phyloP scores from a whole-genome alignment of 2,329 filamentous ascomycete genomes.

The Alternaria tenuissima region DNA sequence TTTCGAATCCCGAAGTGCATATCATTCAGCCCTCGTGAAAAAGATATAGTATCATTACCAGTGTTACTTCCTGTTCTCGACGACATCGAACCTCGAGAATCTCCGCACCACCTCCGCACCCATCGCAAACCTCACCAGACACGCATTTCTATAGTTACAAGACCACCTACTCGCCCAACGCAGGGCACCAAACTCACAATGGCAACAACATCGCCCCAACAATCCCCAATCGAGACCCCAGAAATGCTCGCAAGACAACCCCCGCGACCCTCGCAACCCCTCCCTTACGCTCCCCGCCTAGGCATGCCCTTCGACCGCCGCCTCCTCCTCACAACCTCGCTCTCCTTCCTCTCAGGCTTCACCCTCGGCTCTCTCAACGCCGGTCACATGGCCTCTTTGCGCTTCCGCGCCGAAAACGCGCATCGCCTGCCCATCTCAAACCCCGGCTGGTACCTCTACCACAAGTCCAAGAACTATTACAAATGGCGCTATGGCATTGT shows the following conservation, averaged over 20 bases:
- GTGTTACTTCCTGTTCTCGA: not conserved
- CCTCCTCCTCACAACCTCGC: slow-evolving; percentile 69
- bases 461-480: slow-evolving; percentile 97
- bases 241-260: not conserved
- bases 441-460: slow-evolving; percentile 96
- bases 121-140: slow-evolving; percentile 10
- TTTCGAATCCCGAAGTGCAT: not conserved
- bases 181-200: slow-evolving; percentile 4
- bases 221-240: not conserved
- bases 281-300: slow-evolving; percentile 51
- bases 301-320: slow-evolving; percentile 72
- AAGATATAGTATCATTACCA: not conserved
- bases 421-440: slow-evolving; percentile 86
- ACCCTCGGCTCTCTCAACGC: slow-evolving; percentile 76
- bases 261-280: not conserved
- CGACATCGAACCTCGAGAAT: not conserved
- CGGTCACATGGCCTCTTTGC: slow-evolving; percentile 75
- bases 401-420: slow-evolving; percentile 94
- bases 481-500: slow-evolving; percentile 78
- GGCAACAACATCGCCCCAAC: slow-evolving; percentile 1
- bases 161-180: fast-evolving
- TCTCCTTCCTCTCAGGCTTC: slow-evolving; percentile 74
- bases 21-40: not conserved
- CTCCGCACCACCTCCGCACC: slow-evolving; percentile 29
- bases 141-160: too few species aligned